These are phyloP conservation scores for Vitis amurensis DNA, from an alignment of 164 flowering plant genomes.

Conservation along the genomic window DNA sequence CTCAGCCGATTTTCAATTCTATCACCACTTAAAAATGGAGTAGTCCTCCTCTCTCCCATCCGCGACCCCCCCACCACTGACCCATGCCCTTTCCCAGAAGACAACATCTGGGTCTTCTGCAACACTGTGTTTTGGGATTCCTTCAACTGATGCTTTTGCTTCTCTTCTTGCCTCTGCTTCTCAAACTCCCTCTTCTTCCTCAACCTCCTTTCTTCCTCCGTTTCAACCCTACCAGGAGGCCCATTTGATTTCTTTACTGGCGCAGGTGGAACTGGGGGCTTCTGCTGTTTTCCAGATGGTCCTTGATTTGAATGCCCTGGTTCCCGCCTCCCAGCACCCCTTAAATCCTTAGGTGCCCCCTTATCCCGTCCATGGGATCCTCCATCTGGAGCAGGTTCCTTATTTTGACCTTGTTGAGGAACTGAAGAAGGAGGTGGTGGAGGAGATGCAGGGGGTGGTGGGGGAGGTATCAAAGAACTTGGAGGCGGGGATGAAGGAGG, in stretches of 20 bases:
- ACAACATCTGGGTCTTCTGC: constrained; percentile 60
- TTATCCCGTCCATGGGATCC: constrained; percentile 15
- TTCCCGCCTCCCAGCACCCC: constrained; percentile 31
- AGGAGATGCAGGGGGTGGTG: constrained; percentile 55
- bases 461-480: constrained; percentile 49
- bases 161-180: constrained; percentile 80
- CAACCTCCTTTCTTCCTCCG: constrained; percentile 86
- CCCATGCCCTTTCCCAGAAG: constrained; percentile 66
- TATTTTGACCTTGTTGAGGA: constrained; percentile 20
- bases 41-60: constrained; percentile 63
- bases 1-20: constrained; percentile 85
- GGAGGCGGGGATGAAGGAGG: constrained; percentile 69
- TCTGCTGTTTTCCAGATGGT: constrained; percentile 34
- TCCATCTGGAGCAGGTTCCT: constrained; percentile 34
- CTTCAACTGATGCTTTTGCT: constrained; percentile 64
- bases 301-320: constrained; percentile 34
- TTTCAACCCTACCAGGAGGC: constrained; percentile 65
- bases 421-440: constrained; percentile 48
- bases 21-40: constrained; percentile 65
- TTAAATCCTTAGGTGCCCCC: constrained; percentile 20
- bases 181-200: constrained; percentile 90
- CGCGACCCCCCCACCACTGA: constrained; percentile 73
- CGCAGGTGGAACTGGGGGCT: constrained; percentile 33
- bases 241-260: constrained; percentile 40
- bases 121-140: constrained; percentile 58